Evolutionary conservation across 352 stramenopile species (phyloP).

Genomic region (Albugo laibachii): DNA sequence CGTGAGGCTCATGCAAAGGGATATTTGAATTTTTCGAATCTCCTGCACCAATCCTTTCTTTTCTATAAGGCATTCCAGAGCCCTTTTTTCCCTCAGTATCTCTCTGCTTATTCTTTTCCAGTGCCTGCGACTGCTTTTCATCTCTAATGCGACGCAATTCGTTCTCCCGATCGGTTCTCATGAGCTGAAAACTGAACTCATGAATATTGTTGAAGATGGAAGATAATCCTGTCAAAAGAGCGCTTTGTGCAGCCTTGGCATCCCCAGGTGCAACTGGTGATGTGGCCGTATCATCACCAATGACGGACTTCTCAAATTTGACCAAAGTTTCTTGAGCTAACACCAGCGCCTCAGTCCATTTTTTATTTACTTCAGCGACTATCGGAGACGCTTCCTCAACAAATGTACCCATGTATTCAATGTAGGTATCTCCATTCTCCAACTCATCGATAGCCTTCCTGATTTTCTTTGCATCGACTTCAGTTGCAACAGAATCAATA

Average conservation of each 20-base stretch:
- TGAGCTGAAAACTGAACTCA: slow-evolving; percentile 59
- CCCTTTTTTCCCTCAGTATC: too few species aligned
- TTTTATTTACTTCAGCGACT: slow-evolving; percentile 16
- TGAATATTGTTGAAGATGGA: slow-evolving; percentile 60
- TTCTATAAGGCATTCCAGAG: too few species aligned
- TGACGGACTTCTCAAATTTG: slow-evolving; percentile 17
- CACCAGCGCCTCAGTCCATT: slow-evolving; percentile 24
- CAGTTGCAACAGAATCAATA: slow-evolving; percentile 32
- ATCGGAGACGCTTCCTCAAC: slow-evolving; percentile 17
- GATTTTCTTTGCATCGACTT: slow-evolving; percentile 39
- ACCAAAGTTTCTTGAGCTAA: slow-evolving; percentile 36
- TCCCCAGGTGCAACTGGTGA: slow-evolving; percentile 14
- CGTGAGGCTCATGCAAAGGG: too few species aligned
- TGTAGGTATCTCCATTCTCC: slow-evolving; percentile 34
- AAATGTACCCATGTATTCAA: slow-evolving; percentile 43
- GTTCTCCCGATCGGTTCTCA: slow-evolving; percentile 55
- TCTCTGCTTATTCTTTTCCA: too few species aligned
- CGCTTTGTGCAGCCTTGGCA: slow-evolving; percentile 11
- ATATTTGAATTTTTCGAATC: too few species aligned
- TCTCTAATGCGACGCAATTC: slow-evolving; percentile 46
- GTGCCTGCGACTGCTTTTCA: slow-evolving; percentile 7
- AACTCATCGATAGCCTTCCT: slow-evolving; percentile 62
- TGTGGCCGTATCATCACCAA: background rate
- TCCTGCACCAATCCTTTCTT: too few species aligned
- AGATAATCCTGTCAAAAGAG: slow-evolving; percentile 17